Evolutionary conservation across 73 alveolate species (phyloP).

Genomic region (Diophrys appendiculata): DNA sequence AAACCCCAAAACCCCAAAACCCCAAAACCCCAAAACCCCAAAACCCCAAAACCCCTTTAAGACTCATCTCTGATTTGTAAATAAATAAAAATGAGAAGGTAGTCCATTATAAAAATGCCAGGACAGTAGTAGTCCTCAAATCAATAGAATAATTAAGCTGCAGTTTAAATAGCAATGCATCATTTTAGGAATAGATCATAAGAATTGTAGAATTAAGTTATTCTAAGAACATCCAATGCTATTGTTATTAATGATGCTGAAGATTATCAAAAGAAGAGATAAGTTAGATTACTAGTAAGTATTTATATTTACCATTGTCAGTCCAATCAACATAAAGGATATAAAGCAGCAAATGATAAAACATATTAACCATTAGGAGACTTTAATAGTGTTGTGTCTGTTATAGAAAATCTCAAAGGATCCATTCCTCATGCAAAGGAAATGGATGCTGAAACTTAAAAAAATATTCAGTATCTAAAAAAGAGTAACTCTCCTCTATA

Average conservation of each 20-base stretch:
- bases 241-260: not conserved
- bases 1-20: too few relatives aligned
- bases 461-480: constrained; percentile 25
- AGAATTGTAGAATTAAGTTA: not conserved
- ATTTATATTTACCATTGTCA: not conserved
- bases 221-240: not conserved
- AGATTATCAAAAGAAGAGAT: not conserved
- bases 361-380: constrained; percentile 58
- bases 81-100: too few relatives aligned
- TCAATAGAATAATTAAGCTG: too few relatives aligned
- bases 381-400: constrained; percentile 35
- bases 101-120: too few relatives aligned
- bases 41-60: too few relatives aligned
- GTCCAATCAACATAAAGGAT: constrained; percentile 18
- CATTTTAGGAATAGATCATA: too few relatives aligned
- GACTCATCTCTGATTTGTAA: too few relatives aligned
- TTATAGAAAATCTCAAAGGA: constrained; percentile 28
- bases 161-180: too few relatives aligned
- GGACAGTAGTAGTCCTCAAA: too few relatives aligned
- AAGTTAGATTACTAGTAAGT: not conserved
- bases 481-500: constrained; percentile 28
- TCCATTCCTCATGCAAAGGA: constrained; percentile 22
- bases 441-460: constrained; percentile 42
- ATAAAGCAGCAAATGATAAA: constrained; percentile 52
- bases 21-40: too few relatives aligned